Percentiles rank a stretch among this genome's conserved stretches.
Conservation (phyloP, 176 grass and related monocot species). For the Ananas comosus region DNA sequence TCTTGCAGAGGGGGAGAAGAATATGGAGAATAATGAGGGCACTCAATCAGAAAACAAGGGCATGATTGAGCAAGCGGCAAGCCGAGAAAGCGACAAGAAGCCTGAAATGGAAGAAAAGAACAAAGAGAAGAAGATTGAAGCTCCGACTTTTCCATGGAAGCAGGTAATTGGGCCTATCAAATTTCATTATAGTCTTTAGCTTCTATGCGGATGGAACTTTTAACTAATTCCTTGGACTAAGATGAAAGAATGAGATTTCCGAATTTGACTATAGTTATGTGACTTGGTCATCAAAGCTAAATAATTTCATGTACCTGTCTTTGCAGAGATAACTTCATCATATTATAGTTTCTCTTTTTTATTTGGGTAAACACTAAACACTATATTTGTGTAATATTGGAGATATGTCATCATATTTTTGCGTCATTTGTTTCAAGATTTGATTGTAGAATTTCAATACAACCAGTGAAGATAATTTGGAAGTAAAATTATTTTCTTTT, state of each 20-base stretch:
- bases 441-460: no score
- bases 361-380: no score
- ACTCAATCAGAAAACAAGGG: background rate
- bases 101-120: background rate
- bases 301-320: no score
- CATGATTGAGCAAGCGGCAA: conserved; percentile 7
- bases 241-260: background rate
- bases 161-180: conserved; percentile 9
- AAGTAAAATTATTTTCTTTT: no score
- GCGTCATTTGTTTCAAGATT: no score
- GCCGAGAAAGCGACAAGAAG: background rate
- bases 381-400: no score
- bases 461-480: no score
- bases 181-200: background rate
- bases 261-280: no score
- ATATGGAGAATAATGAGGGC: background rate
- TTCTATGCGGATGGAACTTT: background rate
- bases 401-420: no score
- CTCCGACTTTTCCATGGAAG: conserved; percentile 2
- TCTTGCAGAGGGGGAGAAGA: background rate
- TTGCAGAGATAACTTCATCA: no score
- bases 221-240: background rate
- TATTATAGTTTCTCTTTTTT: no score
- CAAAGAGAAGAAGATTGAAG: background rate
- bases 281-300: no score